A percentile compares a stretch with the other conserved stretches of the same genome.
Evolutionary conservation across 139 green algal genomes (phyloP).

Genomic region (Chlamydomonas asymmetrica): DNA sequence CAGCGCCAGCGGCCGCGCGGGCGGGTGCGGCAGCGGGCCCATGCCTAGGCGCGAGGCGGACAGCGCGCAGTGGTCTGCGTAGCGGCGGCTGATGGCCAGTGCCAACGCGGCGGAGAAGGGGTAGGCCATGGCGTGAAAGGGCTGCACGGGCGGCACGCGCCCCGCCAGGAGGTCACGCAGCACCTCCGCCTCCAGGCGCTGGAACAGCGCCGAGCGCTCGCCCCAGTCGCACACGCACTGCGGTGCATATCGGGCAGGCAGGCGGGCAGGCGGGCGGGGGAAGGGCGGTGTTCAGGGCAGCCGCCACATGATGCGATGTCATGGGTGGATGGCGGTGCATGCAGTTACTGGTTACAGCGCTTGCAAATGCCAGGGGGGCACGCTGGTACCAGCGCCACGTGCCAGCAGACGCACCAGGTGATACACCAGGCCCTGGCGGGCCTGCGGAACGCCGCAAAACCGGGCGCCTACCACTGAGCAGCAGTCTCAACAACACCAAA

Average conservation of each 20-base stretch:
- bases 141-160: constrained; percentile 78
- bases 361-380: too few species aligned
- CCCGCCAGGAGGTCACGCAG: constrained; percentile 58
- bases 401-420: too few species aligned
- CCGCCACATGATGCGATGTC: too few species aligned
- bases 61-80: constrained; percentile 65
- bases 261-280: too few species aligned
- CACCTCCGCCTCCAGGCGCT: constrained; percentile 57
- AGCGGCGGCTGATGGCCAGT: constrained; percentile 58
- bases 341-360: too few species aligned
- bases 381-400: too few species aligned
- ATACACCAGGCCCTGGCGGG: too few species aligned
- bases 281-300: too few species aligned
- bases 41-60: constrained; percentile 47
- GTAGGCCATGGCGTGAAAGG: constrained; percentile 94
- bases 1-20: constrained; percentile 43
- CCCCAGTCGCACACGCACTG: constrained; percentile 86
- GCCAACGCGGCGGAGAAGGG: constrained; percentile 75
- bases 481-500: too few species aligned
- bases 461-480: too few species aligned
- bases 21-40: constrained; percentile 59
- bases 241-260: neutral
- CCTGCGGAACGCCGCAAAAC: too few species aligned
- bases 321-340: too few species aligned
- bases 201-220: constrained; percentile 70